Conservation (phyloP, 2,329 filamentous ascomycete genomes). For the Microsporum ferrugineum region DNA sequence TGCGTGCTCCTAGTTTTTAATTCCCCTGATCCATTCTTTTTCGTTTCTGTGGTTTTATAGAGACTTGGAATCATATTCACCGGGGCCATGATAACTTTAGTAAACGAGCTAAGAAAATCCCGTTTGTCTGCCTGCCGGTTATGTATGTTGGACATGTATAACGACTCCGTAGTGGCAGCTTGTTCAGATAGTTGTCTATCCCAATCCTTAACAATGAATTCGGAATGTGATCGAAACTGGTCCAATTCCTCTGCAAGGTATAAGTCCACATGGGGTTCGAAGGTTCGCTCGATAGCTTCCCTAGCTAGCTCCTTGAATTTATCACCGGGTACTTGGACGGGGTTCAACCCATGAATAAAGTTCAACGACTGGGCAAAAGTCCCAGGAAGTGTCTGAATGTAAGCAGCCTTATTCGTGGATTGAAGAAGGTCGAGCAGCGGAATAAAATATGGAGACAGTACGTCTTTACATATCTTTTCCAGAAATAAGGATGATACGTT, state of each 20-base stretch:
- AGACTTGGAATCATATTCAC: slow-evolving; percentile 76
- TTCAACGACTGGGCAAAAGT: slow-evolving; percentile 77
- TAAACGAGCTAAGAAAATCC: slow-evolving; percentile 92
- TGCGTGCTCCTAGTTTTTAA: slow-evolving; percentile 15
- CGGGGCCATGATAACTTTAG: slow-evolving; percentile 98
- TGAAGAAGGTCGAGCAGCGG: slow-evolving; percentile 80
- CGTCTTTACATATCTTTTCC: slow-evolving; percentile 69
- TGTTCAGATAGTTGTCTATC: slow-evolving; percentile 85
- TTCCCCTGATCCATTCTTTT: slow-evolving; percentile 19
- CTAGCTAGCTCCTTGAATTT: slow-evolving; percentile 55
- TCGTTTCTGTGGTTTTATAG: slow-evolving; percentile 41
- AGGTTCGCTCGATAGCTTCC: slow-evolving; percentile 58
- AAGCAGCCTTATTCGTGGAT: slow-evolving; percentile 59
- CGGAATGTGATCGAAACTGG: slow-evolving; percentile 65
- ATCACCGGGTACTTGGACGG: slow-evolving; percentile 49
- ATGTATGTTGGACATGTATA: slow-evolving; percentile 80
- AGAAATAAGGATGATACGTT: slow-evolving; percentile 67
- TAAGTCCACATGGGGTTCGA: slow-evolving; percentile 85
- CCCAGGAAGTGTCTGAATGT: slow-evolving; percentile 75
- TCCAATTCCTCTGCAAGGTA: slow-evolving; percentile 88
- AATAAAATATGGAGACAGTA: slow-evolving; percentile 74
- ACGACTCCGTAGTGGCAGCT: slow-evolving; percentile 80
- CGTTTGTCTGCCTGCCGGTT: slow-evolving; percentile 92
- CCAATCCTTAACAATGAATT: slow-evolving; percentile 70
- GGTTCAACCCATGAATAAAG: slow-evolving; percentile 59